A percentile compares a stretch with the other conserved stretches of the same genome.
Conservation (phyloP, 2,329 filamentous ascomycete species). For the Aureobasidium melanogenum region DNA sequence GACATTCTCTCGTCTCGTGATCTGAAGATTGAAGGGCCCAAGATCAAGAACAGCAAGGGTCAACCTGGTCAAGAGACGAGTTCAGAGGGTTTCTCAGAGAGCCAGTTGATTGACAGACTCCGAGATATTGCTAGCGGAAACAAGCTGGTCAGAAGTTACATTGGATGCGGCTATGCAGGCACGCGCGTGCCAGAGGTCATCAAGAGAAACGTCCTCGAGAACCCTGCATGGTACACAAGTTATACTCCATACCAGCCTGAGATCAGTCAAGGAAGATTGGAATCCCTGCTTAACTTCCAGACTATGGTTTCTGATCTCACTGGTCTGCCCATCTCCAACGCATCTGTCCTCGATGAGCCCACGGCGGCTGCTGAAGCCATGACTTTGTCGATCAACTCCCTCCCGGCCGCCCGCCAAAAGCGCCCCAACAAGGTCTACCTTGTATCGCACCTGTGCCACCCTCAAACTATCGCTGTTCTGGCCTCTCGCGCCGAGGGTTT, state of each 20-base stretch:
- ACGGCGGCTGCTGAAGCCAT: constrained; percentile 93
- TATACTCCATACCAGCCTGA: constrained; percentile 97
- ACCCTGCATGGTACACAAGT: constrained; percentile 94
- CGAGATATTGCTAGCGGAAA: constrained; percentile 52
- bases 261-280: constrained; percentile 88
- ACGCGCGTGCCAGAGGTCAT: constrained; percentile 85
- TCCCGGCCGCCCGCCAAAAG: constrained; percentile 64
- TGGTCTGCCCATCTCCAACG: constrained; percentile 78
- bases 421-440: constrained; percentile 70
- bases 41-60: constrained; percentile 28
- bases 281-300: constrained; percentile 92
- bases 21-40: constrained; percentile 48
- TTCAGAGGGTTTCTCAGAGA: constrained; percentile 48
- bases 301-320: constrained; percentile 86
- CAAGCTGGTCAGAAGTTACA: constrained; percentile 57
- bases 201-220: constrained; percentile 85
- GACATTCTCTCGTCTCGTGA: constrained; percentile 64
- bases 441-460: constrained; percentile 73
- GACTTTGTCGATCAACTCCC: constrained; percentile 77
- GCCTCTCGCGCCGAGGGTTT: constrained; percentile 84
- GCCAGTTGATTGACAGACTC: constrained; percentile 46
- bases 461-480: constrained; percentile 78
- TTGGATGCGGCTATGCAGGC: constrained; percentile 80
- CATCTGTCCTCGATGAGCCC: constrained; percentile 81
- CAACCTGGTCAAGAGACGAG: constrained; percentile 21